Base-by-base conservation (phyloP, 2,329 filamentous ascomycete species). In the Penicillium sp. region DNA sequence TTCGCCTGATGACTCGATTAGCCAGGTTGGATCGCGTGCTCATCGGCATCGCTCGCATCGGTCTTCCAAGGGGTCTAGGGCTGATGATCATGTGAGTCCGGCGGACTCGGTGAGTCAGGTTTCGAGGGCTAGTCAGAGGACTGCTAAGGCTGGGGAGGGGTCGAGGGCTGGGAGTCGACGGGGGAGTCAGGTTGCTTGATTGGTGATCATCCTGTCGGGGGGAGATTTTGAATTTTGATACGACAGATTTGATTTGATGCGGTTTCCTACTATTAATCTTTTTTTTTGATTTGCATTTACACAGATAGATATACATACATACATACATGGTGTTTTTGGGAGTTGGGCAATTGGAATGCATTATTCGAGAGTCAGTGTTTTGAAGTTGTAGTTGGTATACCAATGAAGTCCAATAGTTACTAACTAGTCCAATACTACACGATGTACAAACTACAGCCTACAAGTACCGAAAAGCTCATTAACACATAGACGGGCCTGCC, bases 1-100 rank as follows among this genome's bases (percentile, higher is more conserved):
- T 64, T 89, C 88, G 0, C 87, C 91, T 9, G 83, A 89, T 55
- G 93, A 97, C 74, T 95, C 91, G 0, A 85, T 92, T 59, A 86
- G 87, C 63, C 89, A 91, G 48, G 81, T 93, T 27, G 73, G 69
- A 23, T 71, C 69, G n/a, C 46, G 6, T 35, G 59, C 62, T 19
- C 62, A 72, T 54, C 69, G 60, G 17, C 64, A 67, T 43, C 64
- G 63, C 35, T 67, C 70, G 9, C 63, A 70, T 40, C 64, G 66
- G 52, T 73, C 71, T 12, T 70, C 70, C 4, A 74, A 71, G 58
- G 75, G 73, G 6, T 42, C 42, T 29, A 45, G 23, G 6, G 42
- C 17, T 58, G 75, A 77, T 33, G 73, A 76, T 19, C 71, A 71
- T 19, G 70, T 77, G 46, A 63, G 61, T 45, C 73, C 75, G 9